phyloP scores from a whole-genome alignment of 2,329 filamentous ascomycete species.

The Colletotrichum sp. region DNA sequence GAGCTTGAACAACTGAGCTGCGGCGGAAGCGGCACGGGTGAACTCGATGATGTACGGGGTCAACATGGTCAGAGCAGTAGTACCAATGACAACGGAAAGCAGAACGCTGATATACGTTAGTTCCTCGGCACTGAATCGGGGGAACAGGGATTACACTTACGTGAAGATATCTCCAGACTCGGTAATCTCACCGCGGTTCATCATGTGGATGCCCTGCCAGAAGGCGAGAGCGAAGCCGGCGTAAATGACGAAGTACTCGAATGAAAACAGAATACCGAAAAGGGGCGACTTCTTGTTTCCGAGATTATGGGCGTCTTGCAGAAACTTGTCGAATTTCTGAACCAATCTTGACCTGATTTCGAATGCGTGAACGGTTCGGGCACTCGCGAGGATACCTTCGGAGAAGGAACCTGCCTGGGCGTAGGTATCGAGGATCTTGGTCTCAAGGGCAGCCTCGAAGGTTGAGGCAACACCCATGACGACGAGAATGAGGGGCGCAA shows the following conservation, averaged over 20 bases:
- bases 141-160: slow-evolving; percentile 22
- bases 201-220: slow-evolving; percentile 48
- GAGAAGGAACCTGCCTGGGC: slow-evolving; percentile 38
- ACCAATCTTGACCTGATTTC: slow-evolving; percentile 42
- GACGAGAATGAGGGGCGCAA: slow-evolving; percentile 32
- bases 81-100: slow-evolving; percentile 41
- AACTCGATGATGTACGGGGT: slow-evolving; percentile 43
- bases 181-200: slow-evolving; percentile 38
- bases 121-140: neutral
- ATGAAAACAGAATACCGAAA: slow-evolving; percentile 41
- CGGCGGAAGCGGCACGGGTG: slow-evolving; percentile 39
- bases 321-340: slow-evolving; percentile 41
- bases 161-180: slow-evolving; percentile 44
- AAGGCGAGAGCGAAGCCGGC: slow-evolving; percentile 47
- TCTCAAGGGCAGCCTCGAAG: slow-evolving; percentile 34
- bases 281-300: slow-evolving; percentile 43
- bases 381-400: slow-evolving; percentile 40
- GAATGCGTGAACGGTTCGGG: slow-evolving; percentile 48
- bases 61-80: slow-evolving; percentile 38
- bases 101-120: slow-evolving; percentile 32
- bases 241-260: slow-evolving; percentile 45
- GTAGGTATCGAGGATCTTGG: slow-evolving; percentile 38
- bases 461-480: slow-evolving; percentile 33
- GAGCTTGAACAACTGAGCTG: slow-evolving; percentile 38
- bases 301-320: slow-evolving; percentile 37